Base-by-base conservation (phyloP, 441 rosid genomes). In the Populus trichocarpa region DNA sequence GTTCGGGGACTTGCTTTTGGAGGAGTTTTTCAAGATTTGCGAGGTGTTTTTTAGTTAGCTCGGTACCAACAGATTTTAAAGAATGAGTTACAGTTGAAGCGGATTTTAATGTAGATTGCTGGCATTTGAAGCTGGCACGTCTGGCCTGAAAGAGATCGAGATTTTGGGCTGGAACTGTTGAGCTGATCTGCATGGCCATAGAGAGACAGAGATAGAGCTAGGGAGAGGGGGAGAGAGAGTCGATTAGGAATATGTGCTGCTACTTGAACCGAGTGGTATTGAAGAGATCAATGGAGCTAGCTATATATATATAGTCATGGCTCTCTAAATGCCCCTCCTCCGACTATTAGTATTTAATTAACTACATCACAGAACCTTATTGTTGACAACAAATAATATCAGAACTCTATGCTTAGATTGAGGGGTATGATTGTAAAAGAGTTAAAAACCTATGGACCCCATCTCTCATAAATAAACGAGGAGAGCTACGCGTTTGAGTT, bases 11-110 rank as follows among this genome's bases (percentile, higher is more conserved):
- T 71, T 59, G 79, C 57, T 83, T 91, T 28, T 73, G 89, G 32
- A 93, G 94, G 71, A 93, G 83, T 25, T 85, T 92, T 0, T 95
- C 95, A 11, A 93, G 95, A 85, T 86, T 91, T 67, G 88, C 83
- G 10, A 95, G 84, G 72, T 93, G 97, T 67, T 80, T 80, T 83
- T 75, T 76, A 72, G 90, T 87, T 0, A 78, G 81, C 59, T 80
- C 89, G 25, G 86, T 33, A 26, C 78, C 20, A 25, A 71, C 53
- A 16, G 68, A 8, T 23, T 72, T 78, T 4, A 76, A 50, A 57
- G 79, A 77, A 11, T 11, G 73, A 20, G 75, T 42, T 6, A 25
- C 14, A 18, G 69, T 68, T 32, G 82, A 46, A 0, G 46, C 26
- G 2, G 86, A 67, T 7, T 80, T 87, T 32, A 89, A 75, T 6